Conservation (phyloP, 768 basidiomycete species). For the Kondoa malvinella region DNA sequence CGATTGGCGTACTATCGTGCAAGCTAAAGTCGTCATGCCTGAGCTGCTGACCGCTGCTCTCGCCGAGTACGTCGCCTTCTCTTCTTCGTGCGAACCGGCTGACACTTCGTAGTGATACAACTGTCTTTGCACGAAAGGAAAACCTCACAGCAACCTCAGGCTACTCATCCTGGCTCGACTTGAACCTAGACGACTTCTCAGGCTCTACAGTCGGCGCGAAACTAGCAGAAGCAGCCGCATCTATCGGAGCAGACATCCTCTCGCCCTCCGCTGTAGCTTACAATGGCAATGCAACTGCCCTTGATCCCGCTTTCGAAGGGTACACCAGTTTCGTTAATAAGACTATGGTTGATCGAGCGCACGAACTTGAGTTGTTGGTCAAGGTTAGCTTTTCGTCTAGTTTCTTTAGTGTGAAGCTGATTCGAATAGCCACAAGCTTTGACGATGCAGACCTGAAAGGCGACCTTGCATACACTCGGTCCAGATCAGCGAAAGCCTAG, state of each 20-base stretch:
- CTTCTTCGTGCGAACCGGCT: not conserved
- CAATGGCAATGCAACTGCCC: constrained; percentile 8
- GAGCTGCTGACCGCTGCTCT: constrained; percentile 14
- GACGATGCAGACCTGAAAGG: too few species aligned
- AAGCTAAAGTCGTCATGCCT: constrained; percentile 14
- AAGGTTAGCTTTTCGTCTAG: not conserved
- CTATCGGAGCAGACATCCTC: constrained; percentile 19
- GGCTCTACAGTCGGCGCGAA: constrained; percentile 9
- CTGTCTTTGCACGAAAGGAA: constrained; percentile 5
- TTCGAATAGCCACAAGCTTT: too few species aligned
- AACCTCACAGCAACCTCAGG: constrained; percentile 11
- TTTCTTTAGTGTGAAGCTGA: not conserved
- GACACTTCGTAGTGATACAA: constrained; percentile 11
- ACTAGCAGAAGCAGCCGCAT: constrained; percentile 11
- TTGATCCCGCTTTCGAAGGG: constrained; percentile 7
- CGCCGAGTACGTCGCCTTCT: constrained; percentile 4
- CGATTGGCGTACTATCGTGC: constrained; percentile 14
- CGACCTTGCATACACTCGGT: too few species aligned
- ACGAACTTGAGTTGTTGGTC: constrained; percentile 11
- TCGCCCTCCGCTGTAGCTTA: constrained; percentile 9
- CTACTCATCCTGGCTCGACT: constrained; percentile 12
- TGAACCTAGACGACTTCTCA: constrained; percentile 15
- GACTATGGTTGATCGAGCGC: constrained; percentile 13
- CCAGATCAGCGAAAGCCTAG: too few species aligned
- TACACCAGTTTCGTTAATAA: constrained; percentile 12